Evolutionary conservation across 2,329 filamentous ascomycete genomes (phyloP).

Genomic region (Ilyonectria sp.): DNA sequence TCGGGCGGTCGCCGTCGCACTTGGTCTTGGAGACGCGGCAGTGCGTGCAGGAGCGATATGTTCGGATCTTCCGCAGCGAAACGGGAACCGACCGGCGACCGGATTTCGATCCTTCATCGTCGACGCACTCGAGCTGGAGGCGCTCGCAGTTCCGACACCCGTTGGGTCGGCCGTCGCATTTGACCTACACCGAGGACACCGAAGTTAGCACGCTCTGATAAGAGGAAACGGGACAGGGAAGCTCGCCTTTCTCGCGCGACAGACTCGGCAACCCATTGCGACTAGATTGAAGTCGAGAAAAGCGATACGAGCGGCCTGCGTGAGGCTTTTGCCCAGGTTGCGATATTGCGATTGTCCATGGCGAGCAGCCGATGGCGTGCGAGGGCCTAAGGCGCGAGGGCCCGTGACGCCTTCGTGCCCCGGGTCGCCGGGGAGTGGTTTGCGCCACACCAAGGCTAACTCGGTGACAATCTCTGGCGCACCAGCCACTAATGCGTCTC

Average conservation of each 20-base stretch:
- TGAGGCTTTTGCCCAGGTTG: constrained; percentile 39
- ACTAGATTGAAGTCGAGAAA: constrained; percentile 36
- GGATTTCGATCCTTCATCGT: constrained; percentile 51
- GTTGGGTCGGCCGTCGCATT: constrained; percentile 59
- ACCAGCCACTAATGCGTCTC: constrained; percentile 18
- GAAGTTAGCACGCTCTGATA: constrained; percentile 33
- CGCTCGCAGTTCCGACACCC: constrained; percentile 61
- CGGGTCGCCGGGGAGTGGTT: constrained; percentile 36
- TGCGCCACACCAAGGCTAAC: constrained; percentile 34
- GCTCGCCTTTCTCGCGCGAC: constrained; percentile 58
- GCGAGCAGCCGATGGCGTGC: constrained; percentile 51
- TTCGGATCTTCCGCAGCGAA: constrained; percentile 57
- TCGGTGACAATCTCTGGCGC: constrained; percentile 1
- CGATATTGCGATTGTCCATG: constrained; percentile 43
- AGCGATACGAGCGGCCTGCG: constrained; percentile 29
- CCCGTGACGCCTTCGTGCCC: constrained; percentile 34
- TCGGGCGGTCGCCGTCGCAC: constrained; percentile 58
- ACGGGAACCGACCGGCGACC: constrained; percentile 47
- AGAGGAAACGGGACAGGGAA: neutral
- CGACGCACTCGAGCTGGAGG: constrained; percentile 59
- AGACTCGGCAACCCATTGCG: constrained; percentile 58
- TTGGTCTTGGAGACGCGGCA: constrained; percentile 60
- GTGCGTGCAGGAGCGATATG: constrained; percentile 58
- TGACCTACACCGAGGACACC: constrained; percentile 51
- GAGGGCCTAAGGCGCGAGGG: constrained; percentile 48